Evolutionary conservation across 1,139 yeast genomes (phyloP), one percentile per base, ranked within the genome.

Genomic region (Eremothecium gossypii): DNA sequence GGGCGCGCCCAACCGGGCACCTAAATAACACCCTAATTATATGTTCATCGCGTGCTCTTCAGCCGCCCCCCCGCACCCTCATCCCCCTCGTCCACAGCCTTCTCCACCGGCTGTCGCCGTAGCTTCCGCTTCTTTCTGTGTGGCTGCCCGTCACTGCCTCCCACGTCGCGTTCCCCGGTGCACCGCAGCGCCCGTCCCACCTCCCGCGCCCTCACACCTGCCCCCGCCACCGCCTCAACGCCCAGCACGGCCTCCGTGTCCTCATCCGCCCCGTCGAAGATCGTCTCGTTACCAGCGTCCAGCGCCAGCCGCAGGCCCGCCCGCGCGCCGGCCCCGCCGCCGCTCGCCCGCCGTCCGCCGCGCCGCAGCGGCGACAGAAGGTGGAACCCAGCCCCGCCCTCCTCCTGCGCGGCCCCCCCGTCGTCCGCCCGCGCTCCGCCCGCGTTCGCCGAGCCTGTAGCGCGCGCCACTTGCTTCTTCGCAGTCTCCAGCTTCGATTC

Each of bases 401-500:
- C 30, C 28, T 17, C 6, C 23, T 6, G 23, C 23, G 6, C 23
- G 6, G 6, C 23, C 23, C 31, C 6, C 1, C 40, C 20, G 31
- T 27, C 39, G 13, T 14, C 31, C 27, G 10, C 7, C 10, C 11
- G 33, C 10, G 9, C 11, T 10, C 33, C 13, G 11, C n/a, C 17
- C 4, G 8, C 13, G 34, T 27, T 8, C 11, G 3, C 6, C 13
- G 13, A 29, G 13, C 8, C 42, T 55, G 44, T 29, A 6, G 31
- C 11, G 5, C 31, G 11, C 13, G 37, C 37, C 11, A 34, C 29
- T 17, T 23, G 37, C 29, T 54, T 57, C 45, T 61, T 57, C 3
- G 62, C 63, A 33, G 52, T 61, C 10, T 61, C 65, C 7, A 66
- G 40, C 44, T 66, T 67, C 2, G 65, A 50, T 43, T 66, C 69